Evolutionary conservation across 129 eudicot genomes (phyloP).

Genomic region (Artemisia annua): DNA sequence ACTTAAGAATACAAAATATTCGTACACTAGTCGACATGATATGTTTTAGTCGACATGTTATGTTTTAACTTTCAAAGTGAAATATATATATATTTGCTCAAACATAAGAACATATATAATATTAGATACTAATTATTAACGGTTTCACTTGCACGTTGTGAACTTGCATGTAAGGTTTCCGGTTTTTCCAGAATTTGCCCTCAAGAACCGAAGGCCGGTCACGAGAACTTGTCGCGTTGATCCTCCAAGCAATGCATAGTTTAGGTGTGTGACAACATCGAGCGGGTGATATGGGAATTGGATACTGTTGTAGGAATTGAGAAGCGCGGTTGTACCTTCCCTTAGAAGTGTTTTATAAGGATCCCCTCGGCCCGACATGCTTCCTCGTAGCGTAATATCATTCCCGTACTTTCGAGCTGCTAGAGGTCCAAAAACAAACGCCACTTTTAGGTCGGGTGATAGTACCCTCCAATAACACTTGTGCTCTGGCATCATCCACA

Average conservation of each 20-base stretch:
- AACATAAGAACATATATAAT: conserved; percentile 18
- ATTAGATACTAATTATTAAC: not conserved
- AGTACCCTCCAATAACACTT: conserved; percentile 78
- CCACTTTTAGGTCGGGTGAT: conserved; percentile 67
- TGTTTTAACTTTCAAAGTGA: conserved; percentile 16
- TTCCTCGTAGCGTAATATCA: conserved; percentile 56
- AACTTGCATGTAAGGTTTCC: conserved; percentile 59
- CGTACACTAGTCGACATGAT: conserved; percentile 1
- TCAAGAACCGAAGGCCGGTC: conserved; percentile 71
- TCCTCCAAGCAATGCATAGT: conserved; percentile 55
- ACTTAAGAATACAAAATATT: not conserved
- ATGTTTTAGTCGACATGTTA: not conserved
- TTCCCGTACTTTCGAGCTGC: conserved; percentile 68
- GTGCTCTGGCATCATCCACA: conserved; percentile 73
- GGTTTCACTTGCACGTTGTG: conserved; percentile 59
- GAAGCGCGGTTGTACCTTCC: conserved; percentile 79
- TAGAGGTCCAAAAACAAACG: conserved; percentile 61
- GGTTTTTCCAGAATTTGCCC: conserved; percentile 64
- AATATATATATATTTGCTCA: not conserved
- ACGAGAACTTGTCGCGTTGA: conserved; percentile 58
- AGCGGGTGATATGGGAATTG: conserved; percentile 67
- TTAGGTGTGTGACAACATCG: conserved; percentile 43
- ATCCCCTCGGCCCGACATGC: conserved; percentile 70
- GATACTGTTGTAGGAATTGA: conserved; percentile 74
- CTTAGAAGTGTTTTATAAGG: conserved; percentile 80